Base-by-base conservation (phyloP, 192 early-diverging fungal species). In the Entomortierella parvispora region DNA sequence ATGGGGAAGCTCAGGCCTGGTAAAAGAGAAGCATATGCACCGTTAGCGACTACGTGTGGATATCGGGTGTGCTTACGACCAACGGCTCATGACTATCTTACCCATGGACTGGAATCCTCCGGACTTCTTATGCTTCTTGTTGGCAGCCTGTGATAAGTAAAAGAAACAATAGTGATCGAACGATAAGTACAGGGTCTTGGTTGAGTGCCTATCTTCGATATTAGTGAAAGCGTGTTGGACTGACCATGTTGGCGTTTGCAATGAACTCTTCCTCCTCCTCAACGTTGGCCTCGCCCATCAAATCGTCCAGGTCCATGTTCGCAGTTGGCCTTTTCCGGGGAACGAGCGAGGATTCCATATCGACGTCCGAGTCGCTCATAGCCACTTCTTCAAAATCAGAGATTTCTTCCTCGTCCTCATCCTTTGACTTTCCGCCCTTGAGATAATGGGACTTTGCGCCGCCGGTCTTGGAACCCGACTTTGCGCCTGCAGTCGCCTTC, bases 81-180 rank as follows among this genome's bases (percentile, higher is more conserved):
- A 11, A 15, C 2, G 37, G 10, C 29, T 26, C n/a, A 48, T 0
- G 7, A 4, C n/a, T 32, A 37, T 63, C 37, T 34, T 72, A 87
- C 89, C 97, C 96, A 99, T 97, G 7, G 95, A 95, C 80, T 98
- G 96, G 81, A 99, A 99, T 26, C 97, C 97, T 32, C 97, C 97
- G 0, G 95, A 97, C 68, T 99, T 99, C 63, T 94, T 95, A 75
- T 93, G 91, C 71, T 96, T 97, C 59, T 93, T 85, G 81, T 97
- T 97, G 3, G 91, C 91, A 17, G 86, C 80, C 48, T 88, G 33
- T 37, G 37, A 44, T 5, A 63, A 20, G 46, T 11, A 42, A 43
- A n/a, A 3, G 15, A 33, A 7, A 32, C 15, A 23, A 14, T n/a
- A n/a, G n/a, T n/a, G n/a, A n/a, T n/a, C n/a, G n/a, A n/a, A n/a